Evolutionary conservation across 345 rosid species (phyloP).

Genomic region (Populus simonii): DNA sequence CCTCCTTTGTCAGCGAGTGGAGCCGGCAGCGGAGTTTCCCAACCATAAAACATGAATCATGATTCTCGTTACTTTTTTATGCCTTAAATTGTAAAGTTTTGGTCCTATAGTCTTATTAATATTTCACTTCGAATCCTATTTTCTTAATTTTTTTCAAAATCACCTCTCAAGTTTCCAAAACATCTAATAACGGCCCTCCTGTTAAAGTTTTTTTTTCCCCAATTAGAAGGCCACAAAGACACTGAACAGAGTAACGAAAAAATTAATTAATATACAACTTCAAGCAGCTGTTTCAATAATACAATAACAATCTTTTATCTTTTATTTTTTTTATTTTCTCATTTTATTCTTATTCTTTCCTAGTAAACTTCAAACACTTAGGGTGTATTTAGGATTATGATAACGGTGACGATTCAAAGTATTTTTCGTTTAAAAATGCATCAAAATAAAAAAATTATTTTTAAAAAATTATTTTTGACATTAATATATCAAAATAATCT

Average conservation of each 20-base stretch:
- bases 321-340: too few species aligned
- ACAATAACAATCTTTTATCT: too few species aligned
- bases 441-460: too few species aligned
- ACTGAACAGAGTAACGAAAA: neutral
- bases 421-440: too few species aligned
- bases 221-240: neutral
- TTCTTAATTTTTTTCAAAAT: neutral
- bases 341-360: too few species aligned
- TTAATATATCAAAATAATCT: too few species aligned
- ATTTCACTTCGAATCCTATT: neutral
- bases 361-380: too few species aligned
- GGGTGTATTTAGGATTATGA: too few species aligned
- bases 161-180: neutral
- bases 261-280: too few species aligned
- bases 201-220: neutral
- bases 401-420: too few species aligned
- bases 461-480: too few species aligned
- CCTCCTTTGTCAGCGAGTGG: neutral
- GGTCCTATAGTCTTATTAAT: neutral
- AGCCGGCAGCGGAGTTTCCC: neutral
- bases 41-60: neutral
- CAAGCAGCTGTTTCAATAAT: too few species aligned
- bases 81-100: neutral
- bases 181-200: neutral
- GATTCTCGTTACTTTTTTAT: neutral